Evolutionary conservation across 1,139 yeast species (phyloP).

Genomic region (Taiozyma sp.): DNA sequence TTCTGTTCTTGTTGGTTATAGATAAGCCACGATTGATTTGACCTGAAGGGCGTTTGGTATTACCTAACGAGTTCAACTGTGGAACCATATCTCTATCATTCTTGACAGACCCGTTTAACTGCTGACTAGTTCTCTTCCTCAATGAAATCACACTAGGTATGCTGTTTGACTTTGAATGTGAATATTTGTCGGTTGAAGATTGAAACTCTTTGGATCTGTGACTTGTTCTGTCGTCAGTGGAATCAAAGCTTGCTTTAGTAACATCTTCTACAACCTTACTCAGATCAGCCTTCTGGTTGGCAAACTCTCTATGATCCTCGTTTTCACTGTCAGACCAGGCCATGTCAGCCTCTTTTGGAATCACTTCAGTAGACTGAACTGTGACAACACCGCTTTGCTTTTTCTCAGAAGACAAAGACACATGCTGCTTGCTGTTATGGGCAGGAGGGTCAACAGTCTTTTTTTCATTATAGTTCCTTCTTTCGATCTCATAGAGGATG

Average conservation of each 20-base stretch:
- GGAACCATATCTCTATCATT: constrained; percentile 8
- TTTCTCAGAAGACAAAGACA: not conserved
- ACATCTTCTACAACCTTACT: not conserved
- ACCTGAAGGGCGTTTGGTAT: not conserved
- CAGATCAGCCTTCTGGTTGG: constrained; percentile 37
- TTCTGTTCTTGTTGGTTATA: constrained; percentile 18
- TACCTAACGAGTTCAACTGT: constrained; percentile 4
- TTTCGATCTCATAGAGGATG: constrained; percentile 78
- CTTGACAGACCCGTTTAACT: not conserved
- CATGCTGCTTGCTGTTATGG: not conserved
- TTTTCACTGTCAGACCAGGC: constrained; percentile 77
- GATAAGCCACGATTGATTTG: constrained; percentile 21
- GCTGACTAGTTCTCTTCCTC: constrained; percentile 3
- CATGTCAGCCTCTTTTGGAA: constrained; percentile 72
- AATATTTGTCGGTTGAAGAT: not conserved
- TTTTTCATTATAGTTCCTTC: constrained; percentile 51
- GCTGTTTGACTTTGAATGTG: constrained; percentile 3
- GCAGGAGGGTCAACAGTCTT: not conserved
- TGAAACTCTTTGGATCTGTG: not conserved
- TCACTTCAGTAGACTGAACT: constrained; percentile 55
- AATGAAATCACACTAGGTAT: constrained; percentile 9
- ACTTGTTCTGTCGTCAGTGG: not conserved
- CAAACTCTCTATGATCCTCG: not conserved
- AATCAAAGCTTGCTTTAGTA: not conserved
- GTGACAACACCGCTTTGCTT: constrained; percentile 21